Conservation (phyloP, 192 early-diverging fungal species). For the Linderina pennispora region DNA sequence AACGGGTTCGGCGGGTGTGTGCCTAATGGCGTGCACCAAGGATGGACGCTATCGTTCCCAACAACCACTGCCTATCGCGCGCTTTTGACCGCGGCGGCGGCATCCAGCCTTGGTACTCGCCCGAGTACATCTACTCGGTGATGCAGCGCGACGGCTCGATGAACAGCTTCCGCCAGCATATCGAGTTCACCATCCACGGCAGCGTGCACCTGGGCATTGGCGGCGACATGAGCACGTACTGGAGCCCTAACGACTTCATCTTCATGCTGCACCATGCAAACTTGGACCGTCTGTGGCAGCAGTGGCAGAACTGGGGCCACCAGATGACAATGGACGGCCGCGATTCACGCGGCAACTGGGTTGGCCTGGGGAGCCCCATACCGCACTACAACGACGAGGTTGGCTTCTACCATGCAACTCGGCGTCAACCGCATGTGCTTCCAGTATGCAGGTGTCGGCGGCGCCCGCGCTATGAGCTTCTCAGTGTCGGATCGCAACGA, state of each 20-base stretch:
- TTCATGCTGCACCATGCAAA: conserved; percentile 62
- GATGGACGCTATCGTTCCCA: conserved; percentile 35
- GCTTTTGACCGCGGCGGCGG: conserved; percentile 24
- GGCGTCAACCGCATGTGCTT: conserved; percentile 42
- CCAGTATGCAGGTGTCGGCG: conserved; percentile 20
- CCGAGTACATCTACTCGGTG: conserved; percentile 39
- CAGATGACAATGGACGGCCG: conserved; percentile 31
- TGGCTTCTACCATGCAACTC: conserved; percentile 31
- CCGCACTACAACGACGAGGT: conserved; percentile 35
- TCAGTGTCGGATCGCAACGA: neutral
- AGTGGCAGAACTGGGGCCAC: conserved; percentile 50
- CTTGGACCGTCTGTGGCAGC: conserved; percentile 52
- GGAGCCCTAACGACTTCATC: conserved; percentile 51
- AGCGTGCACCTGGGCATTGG: conserved; percentile 47
- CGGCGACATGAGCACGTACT: conserved; percentile 47
- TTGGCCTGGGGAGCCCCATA: conserved; percentile 16
- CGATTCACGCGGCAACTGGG: conserved; percentile 15
- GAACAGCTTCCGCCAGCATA: conserved; percentile 42
- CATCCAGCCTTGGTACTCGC: conserved; percentile 42
- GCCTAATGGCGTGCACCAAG: conserved; percentile 24
- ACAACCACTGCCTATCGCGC: conserved; percentile 31
- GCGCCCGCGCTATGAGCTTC: neutral
- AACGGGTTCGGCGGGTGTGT: conserved; percentile 42
- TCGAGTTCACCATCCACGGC: conserved; percentile 44
- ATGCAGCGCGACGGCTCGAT: conserved; percentile 41